Percentiles rank a stretch among this genome's conserved stretches.
These are phyloP conservation scores for Arachnopeziza araneosa DNA, from an alignment of 2,329 filamentous ascomycete genomes.

Conservation along the genomic window DNA sequence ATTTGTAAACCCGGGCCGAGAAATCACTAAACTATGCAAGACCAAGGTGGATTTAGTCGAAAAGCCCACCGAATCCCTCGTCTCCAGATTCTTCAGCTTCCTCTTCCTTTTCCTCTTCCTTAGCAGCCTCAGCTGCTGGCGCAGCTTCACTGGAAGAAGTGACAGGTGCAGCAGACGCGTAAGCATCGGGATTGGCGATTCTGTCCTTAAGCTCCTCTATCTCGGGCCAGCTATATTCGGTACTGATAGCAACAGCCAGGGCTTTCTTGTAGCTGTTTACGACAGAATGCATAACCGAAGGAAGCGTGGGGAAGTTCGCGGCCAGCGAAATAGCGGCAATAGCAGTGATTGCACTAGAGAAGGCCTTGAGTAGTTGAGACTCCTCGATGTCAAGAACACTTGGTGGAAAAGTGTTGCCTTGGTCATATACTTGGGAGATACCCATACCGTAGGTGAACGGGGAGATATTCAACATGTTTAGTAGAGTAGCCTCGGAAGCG, in stretches of 20 bases:
- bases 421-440: constrained; percentile 93
- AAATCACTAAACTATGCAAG: constrained; percentile 19
- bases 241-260: constrained; percentile 82
- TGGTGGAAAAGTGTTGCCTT: constrained; percentile 86
- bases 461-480: constrained; percentile 99
- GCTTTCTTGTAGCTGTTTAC: constrained; percentile 99
- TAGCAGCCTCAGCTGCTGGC: constrained; percentile 45
- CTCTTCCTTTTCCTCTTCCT: constrained; percentile 59
- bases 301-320: constrained; percentile 89
- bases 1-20: constrained; percentile 19
- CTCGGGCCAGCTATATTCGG: constrained; percentile 89
- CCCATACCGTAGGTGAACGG: constrained; percentile 99
- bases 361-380: constrained; percentile 82
- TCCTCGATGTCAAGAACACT: constrained; percentile 89
- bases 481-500: constrained; percentile 94
- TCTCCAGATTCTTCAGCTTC: constrained; percentile 62
- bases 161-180: constrained; percentile 75
- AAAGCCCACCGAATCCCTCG: constrained; percentile 70
- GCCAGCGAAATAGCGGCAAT: constrained; percentile 90
- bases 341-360: constrained; percentile 76
- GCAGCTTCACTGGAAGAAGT: constrained; percentile 51
- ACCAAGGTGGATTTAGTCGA: constrained; percentile 46
- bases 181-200: constrained; percentile 97
- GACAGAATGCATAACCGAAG: constrained; percentile 92
- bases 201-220: constrained; percentile 99